A percentile compares a stretch with the other conserved stretches of the same genome.
Conservation (phyloP, 176 grass and related monocot species). For the Lolium rigidum region DNA sequence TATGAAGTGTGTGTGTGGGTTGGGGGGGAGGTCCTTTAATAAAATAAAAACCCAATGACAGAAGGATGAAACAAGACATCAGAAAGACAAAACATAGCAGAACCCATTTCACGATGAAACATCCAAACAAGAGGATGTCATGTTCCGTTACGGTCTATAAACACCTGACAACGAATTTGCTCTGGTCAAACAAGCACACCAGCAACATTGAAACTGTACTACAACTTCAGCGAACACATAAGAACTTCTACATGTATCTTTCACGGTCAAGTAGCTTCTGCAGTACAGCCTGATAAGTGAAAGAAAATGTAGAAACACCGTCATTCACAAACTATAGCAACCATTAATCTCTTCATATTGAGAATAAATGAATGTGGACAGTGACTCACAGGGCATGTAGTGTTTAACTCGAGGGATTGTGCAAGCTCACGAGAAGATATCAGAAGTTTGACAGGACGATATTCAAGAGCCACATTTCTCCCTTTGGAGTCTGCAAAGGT, state of each 20-base stretch:
- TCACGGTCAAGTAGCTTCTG: slow-evolving; percentile 94
- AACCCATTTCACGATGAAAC: neutral
- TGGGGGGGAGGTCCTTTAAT: neutral
- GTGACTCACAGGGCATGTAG: slow-evolving; percentile 80
- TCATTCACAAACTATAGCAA: slow-evolving; percentile 10
- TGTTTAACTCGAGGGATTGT: slow-evolving; percentile 72
- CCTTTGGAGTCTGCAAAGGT: slow-evolving; percentile 69
- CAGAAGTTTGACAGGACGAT: slow-evolving; percentile 78
- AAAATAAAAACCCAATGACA: neutral
- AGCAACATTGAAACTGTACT: neutral
- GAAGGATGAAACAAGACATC: neutral
- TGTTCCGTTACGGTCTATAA: neutral
- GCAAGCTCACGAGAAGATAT: slow-evolving; percentile 76
- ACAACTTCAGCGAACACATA: neutral
- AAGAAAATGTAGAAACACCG: slow-evolving; percentile 9
- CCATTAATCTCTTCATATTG: neutral
- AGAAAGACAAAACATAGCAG: neutral
- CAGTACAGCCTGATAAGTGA: slow-evolving; percentile 69
- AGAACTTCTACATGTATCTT: slow-evolving; percentile 70
- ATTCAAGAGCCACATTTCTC: slow-evolving; percentile 70
- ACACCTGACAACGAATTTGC: slow-evolving; percentile 16
- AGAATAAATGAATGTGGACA: neutral
- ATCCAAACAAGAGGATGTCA: neutral
- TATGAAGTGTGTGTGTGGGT: too few relatives aligned
- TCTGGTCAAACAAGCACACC: neutral